Percentiles rank a stretch among this genome's conserved stretches.
Conservation (phyloP, 2,329 filamentous ascomycete species). For the Colletotrichum sp. region DNA sequence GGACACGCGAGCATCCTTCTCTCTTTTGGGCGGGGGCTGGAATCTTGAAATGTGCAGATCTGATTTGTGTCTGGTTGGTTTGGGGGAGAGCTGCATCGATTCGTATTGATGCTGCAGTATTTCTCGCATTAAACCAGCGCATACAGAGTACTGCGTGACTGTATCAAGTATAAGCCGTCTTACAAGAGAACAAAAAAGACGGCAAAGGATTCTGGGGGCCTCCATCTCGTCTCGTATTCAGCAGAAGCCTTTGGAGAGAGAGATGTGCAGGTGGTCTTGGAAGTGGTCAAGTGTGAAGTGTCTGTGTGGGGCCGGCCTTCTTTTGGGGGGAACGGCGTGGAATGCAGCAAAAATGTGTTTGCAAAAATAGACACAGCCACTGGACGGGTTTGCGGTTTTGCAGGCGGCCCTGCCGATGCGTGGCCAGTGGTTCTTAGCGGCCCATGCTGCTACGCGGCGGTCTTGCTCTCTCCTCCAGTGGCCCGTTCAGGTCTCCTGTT, state of each 20-base stretch:
- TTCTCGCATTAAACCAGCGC: background rate
- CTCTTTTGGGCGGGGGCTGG: background rate
- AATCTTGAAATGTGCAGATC: background rate
- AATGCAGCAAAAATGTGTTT: background rate
- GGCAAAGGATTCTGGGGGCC: background rate
- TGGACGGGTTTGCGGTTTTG: background rate
- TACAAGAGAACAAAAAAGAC: background rate
- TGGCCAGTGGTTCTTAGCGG: background rate
- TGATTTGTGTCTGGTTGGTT: background rate
- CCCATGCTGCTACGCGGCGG: background rate
- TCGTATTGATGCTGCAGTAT: background rate
- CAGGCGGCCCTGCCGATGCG: constrained; percentile 10
- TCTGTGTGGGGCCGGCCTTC: background rate
- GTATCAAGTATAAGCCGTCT: background rate
- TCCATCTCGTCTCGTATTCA: constrained; percentile 11
- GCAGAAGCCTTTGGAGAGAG: background rate
- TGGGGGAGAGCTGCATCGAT: background rate
- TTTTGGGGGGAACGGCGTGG: background rate
- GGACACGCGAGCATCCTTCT: background rate
- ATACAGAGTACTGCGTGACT: background rate
- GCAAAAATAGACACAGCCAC: constrained; percentile 22
- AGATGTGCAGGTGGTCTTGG: background rate
- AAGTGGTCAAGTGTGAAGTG: background rate
- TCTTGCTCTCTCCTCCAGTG: background rate
- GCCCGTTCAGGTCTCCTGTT: no score